These are phyloP conservation scores for Talaromyces sp. DNA, from an alignment of 2,329 filamentous ascomycete species.

Conservation along the genomic window DNA sequence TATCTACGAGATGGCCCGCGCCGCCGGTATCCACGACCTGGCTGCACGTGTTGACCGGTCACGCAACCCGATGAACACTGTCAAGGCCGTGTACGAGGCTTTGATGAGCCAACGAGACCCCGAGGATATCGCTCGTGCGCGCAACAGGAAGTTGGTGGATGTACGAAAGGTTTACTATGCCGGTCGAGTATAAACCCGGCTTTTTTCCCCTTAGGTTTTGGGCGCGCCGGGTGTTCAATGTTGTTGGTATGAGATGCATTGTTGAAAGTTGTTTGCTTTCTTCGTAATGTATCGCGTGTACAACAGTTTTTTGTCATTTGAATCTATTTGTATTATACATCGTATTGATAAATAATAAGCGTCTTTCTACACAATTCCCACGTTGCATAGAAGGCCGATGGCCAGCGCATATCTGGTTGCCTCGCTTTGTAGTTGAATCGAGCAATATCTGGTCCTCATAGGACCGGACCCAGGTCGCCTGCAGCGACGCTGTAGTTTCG, in stretches of 20 bases:
- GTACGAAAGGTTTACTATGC: constrained; percentile 96
- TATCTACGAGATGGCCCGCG: constrained; percentile 91
- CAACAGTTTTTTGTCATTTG: neutral
- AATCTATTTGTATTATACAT: neutral
- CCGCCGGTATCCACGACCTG: constrained; percentile 80
- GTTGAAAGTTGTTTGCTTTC: neutral
- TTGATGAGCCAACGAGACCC: constrained; percentile 79
- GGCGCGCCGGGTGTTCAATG: neutral
- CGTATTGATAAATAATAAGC: neutral
- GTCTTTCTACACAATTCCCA: neutral
- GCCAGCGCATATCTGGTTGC: neutral
- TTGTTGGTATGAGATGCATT: neutral
- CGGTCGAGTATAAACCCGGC: constrained; percentile 54
- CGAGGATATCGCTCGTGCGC: constrained; percentile 79
- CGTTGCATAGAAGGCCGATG: neutral
- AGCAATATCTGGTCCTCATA: neutral
- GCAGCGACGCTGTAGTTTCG: neutral
- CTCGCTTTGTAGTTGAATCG: neutral
- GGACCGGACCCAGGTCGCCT: neutral
- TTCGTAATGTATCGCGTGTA: neutral
- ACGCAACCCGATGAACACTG: constrained; percentile 95
- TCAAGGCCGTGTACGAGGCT: constrained; percentile 84
- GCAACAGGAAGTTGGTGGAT: constrained; percentile 94
- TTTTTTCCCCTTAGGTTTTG: neutral
- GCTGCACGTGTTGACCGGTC: constrained; percentile 76